These are phyloP conservation scores for Trametes elegans DNA, from an alignment of 768 basidiomycete genomes.

Conservation along the genomic window DNA sequence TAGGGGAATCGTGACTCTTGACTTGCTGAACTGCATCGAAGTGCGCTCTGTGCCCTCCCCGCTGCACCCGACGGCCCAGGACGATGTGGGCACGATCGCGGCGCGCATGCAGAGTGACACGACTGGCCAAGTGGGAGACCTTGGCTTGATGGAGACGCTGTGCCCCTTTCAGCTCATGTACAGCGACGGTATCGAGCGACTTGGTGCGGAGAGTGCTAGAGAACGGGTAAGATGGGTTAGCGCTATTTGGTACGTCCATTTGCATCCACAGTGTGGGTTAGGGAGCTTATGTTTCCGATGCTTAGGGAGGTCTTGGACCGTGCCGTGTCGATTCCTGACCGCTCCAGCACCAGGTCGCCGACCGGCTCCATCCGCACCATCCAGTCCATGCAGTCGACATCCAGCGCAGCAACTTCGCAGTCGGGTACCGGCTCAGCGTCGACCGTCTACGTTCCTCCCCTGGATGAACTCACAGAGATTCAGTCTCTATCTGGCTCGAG, in stretches of 20 bases:
- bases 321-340: slow-evolving; percentile 49
- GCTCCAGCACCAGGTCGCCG: slow-evolving; percentile 49
- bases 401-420: slow-evolving; percentile 38
- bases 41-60: slow-evolving; percentile 83
- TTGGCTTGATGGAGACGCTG: slow-evolving; percentile 60
- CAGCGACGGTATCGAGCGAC: slow-evolving; percentile 81
- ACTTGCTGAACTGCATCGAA: slow-evolving; percentile 82
- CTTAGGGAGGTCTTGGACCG: slow-evolving; percentile 78
- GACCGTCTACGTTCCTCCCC: slow-evolving; percentile 75
- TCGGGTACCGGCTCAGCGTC: slow-evolving; percentile 57
- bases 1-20: slow-evolving; percentile 81
- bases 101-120: slow-evolving; percentile 58
- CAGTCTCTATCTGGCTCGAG: slow-evolving; percentile 45
- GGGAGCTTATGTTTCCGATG: too few relatives aligned
- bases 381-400: slow-evolving; percentile 53
- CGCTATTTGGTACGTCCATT: slow-evolving; percentile 68
- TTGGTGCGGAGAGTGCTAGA: slow-evolving; percentile 85
- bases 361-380: slow-evolving; percentile 69
- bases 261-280: too few relatives aligned
- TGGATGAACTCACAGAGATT: slow-evolving; percentile 72
- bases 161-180: slow-evolving; percentile 93
- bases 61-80: slow-evolving; percentile 73
- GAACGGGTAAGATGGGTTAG: slow-evolving; percentile 92
- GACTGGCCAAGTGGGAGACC: slow-evolving; percentile 35
- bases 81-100: slow-evolving; percentile 86